phyloP scores from a whole-genome alignment of 1,139 yeast species.

The Suhomyces maxii region DNA sequence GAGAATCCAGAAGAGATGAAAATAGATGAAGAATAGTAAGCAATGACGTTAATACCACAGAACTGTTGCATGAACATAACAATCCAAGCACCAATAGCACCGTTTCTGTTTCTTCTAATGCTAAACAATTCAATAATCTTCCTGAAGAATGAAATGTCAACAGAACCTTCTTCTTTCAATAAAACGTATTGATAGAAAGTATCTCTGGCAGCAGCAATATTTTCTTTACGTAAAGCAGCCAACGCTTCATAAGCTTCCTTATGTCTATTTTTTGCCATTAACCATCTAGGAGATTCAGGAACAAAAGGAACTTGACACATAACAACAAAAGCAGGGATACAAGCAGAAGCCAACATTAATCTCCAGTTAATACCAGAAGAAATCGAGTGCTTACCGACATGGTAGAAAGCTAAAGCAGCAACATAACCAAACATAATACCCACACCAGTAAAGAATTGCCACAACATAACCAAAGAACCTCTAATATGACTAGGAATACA shows the following conservation, averaged over 20 bases:
- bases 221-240: slow-evolving; percentile 18
- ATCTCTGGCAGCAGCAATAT: slow-evolving; percentile 29
- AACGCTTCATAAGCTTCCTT: slow-evolving; percentile 24
- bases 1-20: slow-evolving; percentile 68
- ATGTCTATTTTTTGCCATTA: slow-evolving; percentile 30
- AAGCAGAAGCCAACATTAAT: slow-evolving; percentile 76
- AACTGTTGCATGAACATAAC: slow-evolving; percentile 92
- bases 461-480: slow-evolving; percentile 81
- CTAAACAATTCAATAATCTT: slow-evolving; percentile 59
- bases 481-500: slow-evolving; percentile 74
- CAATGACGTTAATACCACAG: slow-evolving; percentile 89
- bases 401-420: slow-evolving; percentile 58
- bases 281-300: slow-evolving; percentile 33
- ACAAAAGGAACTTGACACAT: slow-evolving; percentile 60
- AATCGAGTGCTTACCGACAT: slow-evolving; percentile 24
- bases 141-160: slow-evolving; percentile 53
- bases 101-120: slow-evolving; percentile 80
- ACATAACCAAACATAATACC: slow-evolving; percentile 85
- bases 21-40: slow-evolving; percentile 75
- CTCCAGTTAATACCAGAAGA: slow-evolving; percentile 66
- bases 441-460: slow-evolving; percentile 88
- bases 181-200: slow-evolving; percentile 29
- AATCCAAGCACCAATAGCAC: slow-evolving; percentile 75
- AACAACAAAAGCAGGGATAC: slow-evolving; percentile 72
- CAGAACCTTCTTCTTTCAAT: slow-evolving; percentile 63